Base-by-base conservation (phyloP, 495 filamentous ascomycete species). In the Aspergillus haitiensis region DNA sequence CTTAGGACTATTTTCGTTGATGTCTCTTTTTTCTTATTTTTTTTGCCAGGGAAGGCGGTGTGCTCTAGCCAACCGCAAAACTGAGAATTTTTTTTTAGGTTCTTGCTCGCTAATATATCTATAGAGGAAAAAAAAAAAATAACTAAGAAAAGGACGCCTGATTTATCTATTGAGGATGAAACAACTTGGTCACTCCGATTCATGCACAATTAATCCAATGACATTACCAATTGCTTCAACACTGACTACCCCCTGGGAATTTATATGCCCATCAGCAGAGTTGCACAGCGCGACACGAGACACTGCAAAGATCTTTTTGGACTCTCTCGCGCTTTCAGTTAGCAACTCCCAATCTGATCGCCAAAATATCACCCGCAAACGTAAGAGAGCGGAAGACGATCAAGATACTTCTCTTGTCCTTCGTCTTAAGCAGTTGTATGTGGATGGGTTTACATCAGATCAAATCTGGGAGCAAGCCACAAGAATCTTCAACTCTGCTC, bases 401-500 rank as follows among this genome's bases (percentile, higher is more conserved):
- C 64, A 72, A 55, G 68, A 75, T 55, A 60, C 70, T 61, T 70
- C 72, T 16, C 55, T 60, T 52, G 70, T 83, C 16, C 68, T 93
- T 59, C 89, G 88, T 61, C 73, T 93, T 59, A 82, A 87, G 66
- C 88, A 89, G 71, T 73, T 98, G 18, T 87, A 98, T 71, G 78
- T 89, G 33, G 87, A 96, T 32, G 94, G 93, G 0, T 97, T 98
- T 72, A 89, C 86, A 59, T 85, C 89, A 21, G 85, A 86, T 47
- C 94, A 98, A 74, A 85, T 98, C 15, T 98, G 93, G 91, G 91
- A 96, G 69, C 94, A 98, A 74, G 91, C 91, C 6, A 86, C 82
- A 62, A 84, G 88, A 69, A 89, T 98, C 18, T 60, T 78, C 31
- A 70, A 73, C 46, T 75, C 72, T 9, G 66, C 75, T 16, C 65